Conservation (phyloP, 1,139 yeast genomes). For the Scheffersomyces parashehatae region DNA sequence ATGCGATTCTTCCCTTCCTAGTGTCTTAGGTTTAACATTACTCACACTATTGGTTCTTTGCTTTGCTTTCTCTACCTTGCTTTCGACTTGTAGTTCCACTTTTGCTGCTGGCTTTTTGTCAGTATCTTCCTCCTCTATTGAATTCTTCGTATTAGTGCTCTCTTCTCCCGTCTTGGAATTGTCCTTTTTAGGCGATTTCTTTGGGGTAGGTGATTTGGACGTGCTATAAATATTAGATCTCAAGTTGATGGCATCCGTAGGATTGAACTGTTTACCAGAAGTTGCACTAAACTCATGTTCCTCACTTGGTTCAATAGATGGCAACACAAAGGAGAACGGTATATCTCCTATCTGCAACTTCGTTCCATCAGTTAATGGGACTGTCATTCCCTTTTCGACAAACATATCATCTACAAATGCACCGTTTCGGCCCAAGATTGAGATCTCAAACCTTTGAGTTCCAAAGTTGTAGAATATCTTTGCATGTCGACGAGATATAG, state of each 20-base stretch:
- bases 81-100: neutral
- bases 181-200: constrained; percentile 14
- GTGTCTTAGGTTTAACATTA: too few relatives aligned
- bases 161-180: constrained; percentile 7
- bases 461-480: constrained; percentile 95
- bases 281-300: constrained; percentile 18
- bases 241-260: constrained; percentile 54
- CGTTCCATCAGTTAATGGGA: constrained; percentile 77
- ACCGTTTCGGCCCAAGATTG: constrained; percentile 91
- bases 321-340: constrained; percentile 81
- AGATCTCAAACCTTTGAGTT: constrained; percentile 85
- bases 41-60: neutral
- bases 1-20: neutral
- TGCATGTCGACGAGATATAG: constrained; percentile 90
- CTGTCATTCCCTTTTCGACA: constrained; percentile 86
- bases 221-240: constrained; percentile 43
- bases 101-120: neutral
- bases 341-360: constrained; percentile 93
- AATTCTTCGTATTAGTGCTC: constrained; percentile 2
- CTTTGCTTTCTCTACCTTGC: neutral
- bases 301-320: constrained; percentile 44
- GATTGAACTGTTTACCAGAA: constrained; percentile 44
- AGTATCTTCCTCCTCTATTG: neutral
- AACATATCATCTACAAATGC: constrained; percentile 91
- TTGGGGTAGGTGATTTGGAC: constrained; percentile 19